Evolutionary conservation across 441 rosid species (phyloP).

Genomic region (Populus hybrid): DNA sequence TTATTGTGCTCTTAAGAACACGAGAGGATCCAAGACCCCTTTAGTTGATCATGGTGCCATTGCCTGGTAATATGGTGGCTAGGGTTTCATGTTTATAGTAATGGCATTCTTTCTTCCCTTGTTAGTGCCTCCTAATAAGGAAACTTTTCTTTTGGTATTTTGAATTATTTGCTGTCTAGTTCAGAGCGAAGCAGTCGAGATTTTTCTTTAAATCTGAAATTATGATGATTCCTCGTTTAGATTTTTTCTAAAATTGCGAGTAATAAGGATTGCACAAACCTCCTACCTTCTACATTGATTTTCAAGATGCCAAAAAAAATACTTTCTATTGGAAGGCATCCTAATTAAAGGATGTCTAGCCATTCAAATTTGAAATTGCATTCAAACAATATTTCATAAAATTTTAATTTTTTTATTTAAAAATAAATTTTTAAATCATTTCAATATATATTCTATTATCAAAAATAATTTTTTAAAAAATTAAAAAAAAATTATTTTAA

Average conservation of each 20-base stretch:
- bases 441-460: accelerated
- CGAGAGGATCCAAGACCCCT: not conserved
- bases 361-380: too few relatives aligned
- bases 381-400: too few relatives aligned
- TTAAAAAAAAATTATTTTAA: too few relatives aligned
- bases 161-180: not conserved
- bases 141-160: not conserved
- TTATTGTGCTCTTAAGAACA: not conserved
- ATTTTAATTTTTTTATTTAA: too few relatives aligned
- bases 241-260: not conserved
- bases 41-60: not conserved
- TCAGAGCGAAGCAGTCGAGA: not conserved
- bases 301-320: not conserved
- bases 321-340: too few relatives aligned
- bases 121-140: not conserved
- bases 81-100: not conserved
- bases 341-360: too few relatives aligned
- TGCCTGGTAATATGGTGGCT: not conserved
- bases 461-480: too few relatives aligned
- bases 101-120: not conserved
- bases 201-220: not conserved
- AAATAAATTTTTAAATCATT: too few relatives aligned
- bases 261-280: not conserved
- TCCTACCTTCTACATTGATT: too few relatives aligned
- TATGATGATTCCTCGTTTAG: too few relatives aligned